Base-by-base conservation (phyloP, 1,139 yeast species). In the Schwanniomyces etchellsii region DNA sequence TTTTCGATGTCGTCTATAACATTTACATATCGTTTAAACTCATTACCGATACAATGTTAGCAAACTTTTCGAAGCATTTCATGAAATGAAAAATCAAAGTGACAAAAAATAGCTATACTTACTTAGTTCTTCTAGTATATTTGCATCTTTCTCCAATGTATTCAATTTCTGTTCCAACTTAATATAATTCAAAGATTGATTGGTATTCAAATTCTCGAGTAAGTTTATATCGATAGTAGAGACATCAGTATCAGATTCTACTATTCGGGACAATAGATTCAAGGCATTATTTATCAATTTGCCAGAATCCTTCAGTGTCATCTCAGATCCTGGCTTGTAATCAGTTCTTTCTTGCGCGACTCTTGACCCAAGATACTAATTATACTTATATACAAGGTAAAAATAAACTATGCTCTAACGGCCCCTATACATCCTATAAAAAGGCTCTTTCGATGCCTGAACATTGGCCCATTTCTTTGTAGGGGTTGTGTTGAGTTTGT, bases 401-500 rank as follows among this genome's bases (percentile, higher is more conserved):
- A 10, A 10, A n/a, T n/a, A n/a, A 9, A 23, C 6, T 13, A 13
- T 23, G 9, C 7, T 7, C 44, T 55, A 75, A 48, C 81, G 77
- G 18, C 81, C 81, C 45, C 78, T 65, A 55, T 59, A 77, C 53
- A 70, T 43, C 48, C 56, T 65, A 47, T 72, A 77, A 48, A 69
- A 53, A 5, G 70, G 68, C 33, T 68, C 70, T 47, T 75, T 67
- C 14, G 78, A 56, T 35, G 63, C 60, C 44, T 68, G 60, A 37
- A 69, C 50, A 43, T 72, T 73, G 28, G 64, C 46, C 64, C 73
- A 72, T 40, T 73, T 73, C 53, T 77, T 78, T n/a, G 83, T 67
- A 21, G 96, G 95, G 34, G 70, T 68, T 36, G 64, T 60, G 40
- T 71, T 64, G 45, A 80, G 54, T 47, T 69, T 59, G 38, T 75